These are phyloP conservation scores for Tetradesmus lagerheimii DNA, from an alignment of 139 green algal genomes.

Conservation along the genomic window DNA sequence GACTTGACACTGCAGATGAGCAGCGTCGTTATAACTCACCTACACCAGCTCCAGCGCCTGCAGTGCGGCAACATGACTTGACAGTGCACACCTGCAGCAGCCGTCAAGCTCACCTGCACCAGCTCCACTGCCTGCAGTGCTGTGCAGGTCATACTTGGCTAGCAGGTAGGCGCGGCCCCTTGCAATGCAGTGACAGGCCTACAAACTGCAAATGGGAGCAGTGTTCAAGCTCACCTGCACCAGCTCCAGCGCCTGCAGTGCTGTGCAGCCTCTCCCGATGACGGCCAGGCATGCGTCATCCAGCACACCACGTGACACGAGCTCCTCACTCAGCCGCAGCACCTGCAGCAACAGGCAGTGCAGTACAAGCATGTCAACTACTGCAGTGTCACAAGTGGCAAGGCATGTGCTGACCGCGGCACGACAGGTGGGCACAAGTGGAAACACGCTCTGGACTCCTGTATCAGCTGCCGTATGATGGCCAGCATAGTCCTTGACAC, in stretches of 20 bases:
- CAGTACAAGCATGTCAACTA: no score
- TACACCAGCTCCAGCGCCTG: slow-evolving; percentile 39
- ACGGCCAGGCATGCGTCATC: slow-evolving; percentile 28
- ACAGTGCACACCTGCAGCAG: not conserved
- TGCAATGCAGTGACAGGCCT: no score
- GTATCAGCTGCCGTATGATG: no score
- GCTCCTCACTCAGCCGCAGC: slow-evolving; percentile 49
- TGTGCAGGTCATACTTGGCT: no score
- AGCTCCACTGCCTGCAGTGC: not conserved
- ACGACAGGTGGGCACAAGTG: no score
- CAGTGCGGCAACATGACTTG: not conserved
- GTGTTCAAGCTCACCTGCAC: slow-evolving; percentile 3
- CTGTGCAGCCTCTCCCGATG: slow-evolving; percentile 17
- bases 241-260: slow-evolving; percentile 37
- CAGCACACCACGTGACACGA: slow-evolving; percentile 2
- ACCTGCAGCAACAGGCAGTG: slow-evolving; percentile 8
- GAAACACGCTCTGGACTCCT: no score
- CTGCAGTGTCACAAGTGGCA: no score
- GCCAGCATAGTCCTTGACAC: no score
- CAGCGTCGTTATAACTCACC: no score
- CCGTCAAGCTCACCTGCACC: not conserved
- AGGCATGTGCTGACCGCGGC: no score
- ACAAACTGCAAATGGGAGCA: not conserved
- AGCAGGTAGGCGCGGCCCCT: no score
- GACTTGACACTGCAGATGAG: no score